Conservation (phyloP, 1,284 basidiomycete genomes). For the Fomitiporia mediterranea region DNA sequence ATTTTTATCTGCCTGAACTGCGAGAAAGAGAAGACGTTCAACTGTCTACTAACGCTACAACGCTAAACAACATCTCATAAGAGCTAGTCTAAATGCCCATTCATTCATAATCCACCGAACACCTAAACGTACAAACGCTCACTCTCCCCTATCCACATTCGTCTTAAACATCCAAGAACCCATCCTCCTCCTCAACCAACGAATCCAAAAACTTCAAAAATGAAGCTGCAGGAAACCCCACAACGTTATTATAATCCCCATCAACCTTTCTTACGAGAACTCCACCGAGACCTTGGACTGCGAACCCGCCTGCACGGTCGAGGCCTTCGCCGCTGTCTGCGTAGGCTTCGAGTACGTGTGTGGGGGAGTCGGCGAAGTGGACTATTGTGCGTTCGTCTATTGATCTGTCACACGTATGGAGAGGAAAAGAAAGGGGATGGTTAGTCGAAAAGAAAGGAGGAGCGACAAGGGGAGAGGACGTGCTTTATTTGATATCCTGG, state of each 20-base stretch:
- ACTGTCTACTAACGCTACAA: no score
- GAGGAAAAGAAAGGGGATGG: slow-evolving; percentile 8
- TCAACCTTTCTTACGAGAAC: slow-evolving; percentile 80
- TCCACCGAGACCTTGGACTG: slow-evolving; percentile 87
- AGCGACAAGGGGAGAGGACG: slow-evolving; percentile 24
- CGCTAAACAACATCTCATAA: no score
- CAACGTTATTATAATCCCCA: slow-evolving; percentile 90
- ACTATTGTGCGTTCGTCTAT: slow-evolving; percentile 82
- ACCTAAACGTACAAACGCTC: not conserved
- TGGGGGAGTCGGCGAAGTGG: slow-evolving; percentile 71
- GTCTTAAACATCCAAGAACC: slow-evolving; percentile 50
- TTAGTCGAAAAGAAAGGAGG: not conserved
- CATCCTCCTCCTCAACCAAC: slow-evolving; percentile 66
- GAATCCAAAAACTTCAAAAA: slow-evolving; percentile 69
- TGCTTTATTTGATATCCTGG: slow-evolving; percentile 86
- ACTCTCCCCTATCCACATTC: not conserved
- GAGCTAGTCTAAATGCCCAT: no score
- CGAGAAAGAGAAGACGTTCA: no score
- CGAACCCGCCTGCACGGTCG: slow-evolving; percentile 93
- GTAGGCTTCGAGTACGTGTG: slow-evolving; percentile 73
- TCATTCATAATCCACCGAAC: not conserved
- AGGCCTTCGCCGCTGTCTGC: slow-evolving; percentile 86
- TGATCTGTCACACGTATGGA: slow-evolving; percentile 43
- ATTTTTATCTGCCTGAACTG: no score
- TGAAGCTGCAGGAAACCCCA: slow-evolving; percentile 82